A percentile compares a stretch with the other conserved stretches of the same genome.
Evolutionary conservation across 2,329 filamentous ascomycete genomes (phyloP).

Genomic region (Aspergillus ochraceoroseus): DNA sequence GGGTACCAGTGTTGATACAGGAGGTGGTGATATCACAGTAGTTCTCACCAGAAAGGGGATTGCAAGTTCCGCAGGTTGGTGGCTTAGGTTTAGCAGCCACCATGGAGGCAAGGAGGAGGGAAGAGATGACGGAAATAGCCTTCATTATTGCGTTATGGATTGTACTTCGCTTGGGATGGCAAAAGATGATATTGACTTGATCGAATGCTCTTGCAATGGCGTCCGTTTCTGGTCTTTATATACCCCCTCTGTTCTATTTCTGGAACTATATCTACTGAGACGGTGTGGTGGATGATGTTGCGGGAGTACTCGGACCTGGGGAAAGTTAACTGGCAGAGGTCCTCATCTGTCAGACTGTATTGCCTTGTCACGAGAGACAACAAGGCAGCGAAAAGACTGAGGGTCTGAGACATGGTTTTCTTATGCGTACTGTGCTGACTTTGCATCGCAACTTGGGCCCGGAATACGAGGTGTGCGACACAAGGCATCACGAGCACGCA

Average conservation of each 20-base stretch:
- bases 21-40: constrained; percentile 43
- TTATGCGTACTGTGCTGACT: neutral
- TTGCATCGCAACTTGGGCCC: neutral
- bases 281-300: neutral
- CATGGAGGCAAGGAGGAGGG: constrained; percentile 27
- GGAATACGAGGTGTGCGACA: constrained; percentile 11
- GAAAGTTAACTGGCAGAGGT: too few species aligned
- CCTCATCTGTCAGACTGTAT: neutral
- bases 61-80: constrained; percentile 36
- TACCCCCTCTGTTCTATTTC: constrained; percentile 4
- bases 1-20: constrained; percentile 41
- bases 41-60: constrained; percentile 39
- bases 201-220: too few species aligned
- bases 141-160: constrained; percentile 25
- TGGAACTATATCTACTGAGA: neutral
- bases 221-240: neutral
- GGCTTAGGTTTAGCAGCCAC: constrained; percentile 19
- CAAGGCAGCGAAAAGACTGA: constrained; percentile 2
- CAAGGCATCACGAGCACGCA: neutral
- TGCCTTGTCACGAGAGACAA: neutral
- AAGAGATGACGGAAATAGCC: constrained; percentile 21
- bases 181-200: too few species aligned
- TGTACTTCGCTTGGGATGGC: too few species aligned
- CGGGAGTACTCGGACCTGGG: neutral
- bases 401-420: constrained; percentile 6